A percentile compares a stretch with the other conserved stretches of the same genome.
Evolutionary conservation across 108 stramenopile genomes (phyloP).

Genomic region (Pseudonitzschia delicatissima): DNA sequence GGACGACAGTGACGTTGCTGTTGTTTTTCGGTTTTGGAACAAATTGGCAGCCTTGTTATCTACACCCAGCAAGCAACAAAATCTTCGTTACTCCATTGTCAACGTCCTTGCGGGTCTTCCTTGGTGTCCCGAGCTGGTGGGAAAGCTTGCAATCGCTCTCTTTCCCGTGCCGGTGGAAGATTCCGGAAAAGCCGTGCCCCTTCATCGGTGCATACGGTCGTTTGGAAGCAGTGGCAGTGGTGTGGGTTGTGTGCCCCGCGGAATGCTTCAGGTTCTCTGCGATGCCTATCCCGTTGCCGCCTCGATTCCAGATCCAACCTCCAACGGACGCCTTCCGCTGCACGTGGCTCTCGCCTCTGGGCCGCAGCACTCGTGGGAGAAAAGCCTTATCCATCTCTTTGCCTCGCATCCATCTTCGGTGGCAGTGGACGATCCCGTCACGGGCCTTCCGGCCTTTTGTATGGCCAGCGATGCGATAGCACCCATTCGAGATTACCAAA

Average conservation of each 20-base stretch:
- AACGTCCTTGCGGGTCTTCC: not conserved
- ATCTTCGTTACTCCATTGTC: not conserved
- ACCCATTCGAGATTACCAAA: not conserved
- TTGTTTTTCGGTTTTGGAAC: not conserved
- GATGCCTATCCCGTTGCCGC: not conserved
- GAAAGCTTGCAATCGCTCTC: not conserved
- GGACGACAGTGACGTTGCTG: not conserved
- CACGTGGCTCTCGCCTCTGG: not conserved
- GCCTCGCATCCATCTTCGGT: not conserved
- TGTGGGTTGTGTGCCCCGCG: not conserved
- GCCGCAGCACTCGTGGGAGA: not conserved
- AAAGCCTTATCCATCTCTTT: not conserved
- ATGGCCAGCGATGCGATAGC: not conserved
- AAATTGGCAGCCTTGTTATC: not conserved
- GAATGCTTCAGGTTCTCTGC: constrained; percentile 12
- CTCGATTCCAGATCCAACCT: not conserved
- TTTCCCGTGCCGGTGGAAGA: constrained; percentile 2
- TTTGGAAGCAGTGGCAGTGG: not conserved
- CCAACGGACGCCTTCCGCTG: not conserved
- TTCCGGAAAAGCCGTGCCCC: not conserved
- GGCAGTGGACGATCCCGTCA: not conserved
- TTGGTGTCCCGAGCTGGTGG: not conserved
- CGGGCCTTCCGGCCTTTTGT: constrained; percentile 1
- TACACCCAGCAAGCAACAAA: not conserved
- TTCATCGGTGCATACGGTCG: not conserved